These are phyloP conservation scores for Fomitiporia mediterranea DNA, from an alignment of 1,284 basidiomycete genomes.

Conservation along the genomic window DNA sequence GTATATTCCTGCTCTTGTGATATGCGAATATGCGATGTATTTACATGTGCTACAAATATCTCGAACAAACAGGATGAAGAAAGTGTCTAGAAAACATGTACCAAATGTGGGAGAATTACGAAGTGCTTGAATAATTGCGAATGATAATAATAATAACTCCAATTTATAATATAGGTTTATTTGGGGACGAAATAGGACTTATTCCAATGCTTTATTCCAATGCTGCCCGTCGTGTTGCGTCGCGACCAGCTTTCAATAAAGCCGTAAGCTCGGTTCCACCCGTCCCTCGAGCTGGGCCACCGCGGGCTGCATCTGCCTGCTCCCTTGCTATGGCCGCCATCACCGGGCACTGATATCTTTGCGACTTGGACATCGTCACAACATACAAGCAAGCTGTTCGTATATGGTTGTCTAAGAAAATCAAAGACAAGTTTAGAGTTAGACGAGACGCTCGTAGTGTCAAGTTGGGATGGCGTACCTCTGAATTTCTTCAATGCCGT, in stretches of 20 bases:
- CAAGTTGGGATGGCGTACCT: conserved; percentile 26
- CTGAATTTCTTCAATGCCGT: conserved; percentile 76
- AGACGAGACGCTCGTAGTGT: not conserved
- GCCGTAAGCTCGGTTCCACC: conserved; percentile 81
- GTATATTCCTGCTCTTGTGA: not conserved
- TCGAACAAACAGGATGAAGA: not conserved
- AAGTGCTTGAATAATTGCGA: not conserved
- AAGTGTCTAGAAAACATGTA: not conserved
- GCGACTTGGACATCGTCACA: conserved; percentile 64
- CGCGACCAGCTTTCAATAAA: conserved; percentile 83
- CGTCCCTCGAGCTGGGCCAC: conserved; percentile 68
- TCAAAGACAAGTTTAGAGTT: not conserved
- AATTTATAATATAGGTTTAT: not conserved
- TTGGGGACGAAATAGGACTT: not conserved
- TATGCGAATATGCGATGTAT: not conserved
- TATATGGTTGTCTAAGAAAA: conserved; percentile 64
- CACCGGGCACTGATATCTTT: conserved; percentile 45
- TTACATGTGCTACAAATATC: not conserved
- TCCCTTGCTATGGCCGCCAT: conserved; percentile 49
- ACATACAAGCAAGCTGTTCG: conserved; percentile 84
- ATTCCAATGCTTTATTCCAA: conserved; percentile 16
- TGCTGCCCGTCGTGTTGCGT: conserved; percentile 73
- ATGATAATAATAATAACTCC: not conserved
- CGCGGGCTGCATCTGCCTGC: conserved; percentile 31
- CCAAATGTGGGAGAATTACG: not conserved